Evolutionary conservation across 2,329 filamentous ascomycete genomes (phyloP), one percentile per base, ranked within the genome.

Genomic region (Exophiala sp.): DNA sequence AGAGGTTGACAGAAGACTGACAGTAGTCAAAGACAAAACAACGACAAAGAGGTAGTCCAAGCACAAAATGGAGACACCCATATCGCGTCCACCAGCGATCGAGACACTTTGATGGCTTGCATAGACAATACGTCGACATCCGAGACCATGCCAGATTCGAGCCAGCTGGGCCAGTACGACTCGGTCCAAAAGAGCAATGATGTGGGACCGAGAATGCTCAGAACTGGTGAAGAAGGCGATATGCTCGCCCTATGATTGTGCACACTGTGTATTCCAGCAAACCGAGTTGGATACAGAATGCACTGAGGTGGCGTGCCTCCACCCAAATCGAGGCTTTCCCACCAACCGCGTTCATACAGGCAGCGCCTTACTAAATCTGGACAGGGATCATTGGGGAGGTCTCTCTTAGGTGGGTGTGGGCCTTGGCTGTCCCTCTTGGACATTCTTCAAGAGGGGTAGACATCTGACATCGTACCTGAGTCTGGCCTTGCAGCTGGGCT

Each of bases 1-100:
- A 14, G 44, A 52, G 33, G 50, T 43, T 56, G 54, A 56, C 54
- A 56, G 49, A 45, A 21, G 49, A 42, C 20, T 56, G 54, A 56
- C 54, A 56, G 43, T 49, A 47, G 47, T 44, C 34, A 44, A 51
- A 52, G 29, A 46, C 48, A 56, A 52, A 52, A 49, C 42, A 52
- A 40, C 42, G 40, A 45, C 44, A 50, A 43, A 56, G 41, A 36
- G 40, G 48, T 18, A 52, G 54, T 52, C 54, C 49, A 50, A 49
- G 54, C 52, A 44, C 40, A 43, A n/a, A 32, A 52, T 56, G 49
- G 49, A 49, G 49, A 38, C 54, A 39, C 32, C 16, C 21, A 41
- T 38, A 45, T 52, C 38, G 50, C 51, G 49, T 52, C 49, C 16
- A 39, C 48, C n/a, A 47, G 40, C 20, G 39, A 47, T 52, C 49